Evolutionary conservation across 257 asterid genomes (phyloP), one percentile per base, ranked within the genome.

Genomic region (Vinca minor): DNA sequence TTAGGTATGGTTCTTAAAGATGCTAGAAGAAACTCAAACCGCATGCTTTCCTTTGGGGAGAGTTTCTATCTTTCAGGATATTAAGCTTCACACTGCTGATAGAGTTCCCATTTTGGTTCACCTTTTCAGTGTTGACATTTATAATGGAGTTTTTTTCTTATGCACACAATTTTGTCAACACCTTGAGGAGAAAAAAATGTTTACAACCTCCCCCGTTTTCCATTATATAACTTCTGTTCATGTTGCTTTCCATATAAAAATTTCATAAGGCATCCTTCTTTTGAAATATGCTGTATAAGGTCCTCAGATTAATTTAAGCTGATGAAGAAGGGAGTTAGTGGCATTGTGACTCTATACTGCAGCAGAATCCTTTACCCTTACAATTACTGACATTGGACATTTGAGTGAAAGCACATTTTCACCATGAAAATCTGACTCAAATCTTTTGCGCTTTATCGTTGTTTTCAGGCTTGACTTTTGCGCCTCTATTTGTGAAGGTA

Each of bases 401-500:
- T 17, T 31, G 62, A 56, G n/a, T n/a, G n/a, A n/a, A n/a, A 17
- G 39, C 41, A 2, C 12, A 55, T 29, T 55, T 1, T 55, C 26
- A 10, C 8, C 62, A 31, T 31, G 6, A 55, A 39, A 31, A 29
- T 31, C 62, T 56, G 62, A 56, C 26, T 15, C 14, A 36, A 42
- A 31, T 18, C 23, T 17, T 31, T 29, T 56, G 26, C 62, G 8
- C 13, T 56, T 56, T 4, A 31, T 56, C 14, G 31, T 15, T 56
- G 38, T 28, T 21, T 56, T 2, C 81, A 91, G 98, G 95, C 66
- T 81, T 91, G 83, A 79, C 89, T 79, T 67, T 91, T 50, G 96
- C 98, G 47, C 98, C 96, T 25, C 88, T 91, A 55, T 81, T 86
- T 59, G 87, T 91, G 80, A 91, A 91, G 78, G 88, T 91, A 44